Base-by-base conservation (phyloP, 208 protist genomes). In the Trypanosomatidae sp. region DNA sequence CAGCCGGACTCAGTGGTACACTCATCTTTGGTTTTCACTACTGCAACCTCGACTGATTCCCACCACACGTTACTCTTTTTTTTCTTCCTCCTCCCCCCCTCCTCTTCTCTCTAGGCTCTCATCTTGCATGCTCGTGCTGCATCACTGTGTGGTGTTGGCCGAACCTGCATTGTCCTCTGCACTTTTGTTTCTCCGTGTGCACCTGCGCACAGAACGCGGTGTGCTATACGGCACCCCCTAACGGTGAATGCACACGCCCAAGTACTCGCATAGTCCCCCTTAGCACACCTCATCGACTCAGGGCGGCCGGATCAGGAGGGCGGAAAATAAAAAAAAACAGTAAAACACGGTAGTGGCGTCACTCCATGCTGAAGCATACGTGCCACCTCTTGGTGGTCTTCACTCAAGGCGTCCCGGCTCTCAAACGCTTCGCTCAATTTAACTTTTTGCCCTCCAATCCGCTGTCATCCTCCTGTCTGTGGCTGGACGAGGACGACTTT, bases 401-500 rank as follows among this genome's bases (percentile, higher is more conserved):
- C 74, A 94, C 89, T 9, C 83, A 87, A 17, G 85, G 73, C 52
- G 89, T 85, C 55, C 89, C 87, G 6, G 46, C 73, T 30, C 79
- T 95, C 43, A 77, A 87, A 41, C 25, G 46, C 33, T 95, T 92
- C 72, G 88, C 88, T 7, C 69, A 67, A 17, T 69, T 73, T 1
- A 72, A 83, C 71, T 91, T 90, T 46, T 67, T 83, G 22, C 70
- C 83, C 0, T 68, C 82, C 0, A 83, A 95, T 68, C 91, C 89
- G 6, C 73, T 95, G 17, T 81, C 75, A 12, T 74, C 81, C 36
- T 79, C 74, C 41, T 80, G 77, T 50, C 5, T 95, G 8, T 95
- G 91, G 89, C 76, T 95, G 1, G 86, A 85, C 60, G 86, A 93
- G 65, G 62, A 78, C 1, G 91, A 95, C 65, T 78, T 95, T 44